Conservation (phyloP, 2,329 filamentous ascomycete species). For the Dothideomycetes sp. region DNA sequence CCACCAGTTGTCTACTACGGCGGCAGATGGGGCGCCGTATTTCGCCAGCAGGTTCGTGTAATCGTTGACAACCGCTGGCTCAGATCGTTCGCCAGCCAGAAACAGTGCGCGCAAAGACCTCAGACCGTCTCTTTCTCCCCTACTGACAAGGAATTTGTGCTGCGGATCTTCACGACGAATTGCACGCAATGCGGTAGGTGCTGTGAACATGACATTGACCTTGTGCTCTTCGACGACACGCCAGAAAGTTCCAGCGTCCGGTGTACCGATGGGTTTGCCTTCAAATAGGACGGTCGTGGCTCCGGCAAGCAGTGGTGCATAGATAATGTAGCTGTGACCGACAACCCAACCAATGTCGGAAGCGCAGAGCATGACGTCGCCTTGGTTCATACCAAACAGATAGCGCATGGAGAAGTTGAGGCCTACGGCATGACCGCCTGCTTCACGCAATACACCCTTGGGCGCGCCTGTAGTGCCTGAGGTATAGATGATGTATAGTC, state of each 20-base stretch:
- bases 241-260: conserved; percentile 83
- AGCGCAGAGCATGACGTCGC: conserved; percentile 71
- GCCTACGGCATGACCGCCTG: conserved; percentile 79
- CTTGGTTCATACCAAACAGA: conserved; percentile 71
- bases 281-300: conserved; percentile 84
- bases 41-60: conserved; percentile 65
- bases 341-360: conserved; percentile 92
- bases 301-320: conserved; percentile 75
- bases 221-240: conserved; percentile 74
- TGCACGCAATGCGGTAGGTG: conserved; percentile 76
- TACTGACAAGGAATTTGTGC: conserved; percentile 53
- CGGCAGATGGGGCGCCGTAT: conserved; percentile 55
- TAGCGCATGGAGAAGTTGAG: conserved; percentile 74
- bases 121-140: conserved; percentile 62
- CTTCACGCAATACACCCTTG: conserved; percentile 75
- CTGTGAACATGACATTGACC: conserved; percentile 77
- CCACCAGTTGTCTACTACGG: conserved; percentile 67
- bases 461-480: conserved; percentile 73
- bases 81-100: conserved; percentile 80
- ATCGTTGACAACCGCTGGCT: conserved; percentile 72
- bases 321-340: conserved; percentile 78
- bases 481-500: conserved; percentile 86
- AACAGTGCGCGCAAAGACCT: conserved; percentile 65
- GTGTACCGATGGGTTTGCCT: conserved; percentile 87
- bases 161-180: conserved; percentile 79